phyloP scores from a whole-genome alignment of 73 alveolate species.

The Effrenium voratum region DNA sequence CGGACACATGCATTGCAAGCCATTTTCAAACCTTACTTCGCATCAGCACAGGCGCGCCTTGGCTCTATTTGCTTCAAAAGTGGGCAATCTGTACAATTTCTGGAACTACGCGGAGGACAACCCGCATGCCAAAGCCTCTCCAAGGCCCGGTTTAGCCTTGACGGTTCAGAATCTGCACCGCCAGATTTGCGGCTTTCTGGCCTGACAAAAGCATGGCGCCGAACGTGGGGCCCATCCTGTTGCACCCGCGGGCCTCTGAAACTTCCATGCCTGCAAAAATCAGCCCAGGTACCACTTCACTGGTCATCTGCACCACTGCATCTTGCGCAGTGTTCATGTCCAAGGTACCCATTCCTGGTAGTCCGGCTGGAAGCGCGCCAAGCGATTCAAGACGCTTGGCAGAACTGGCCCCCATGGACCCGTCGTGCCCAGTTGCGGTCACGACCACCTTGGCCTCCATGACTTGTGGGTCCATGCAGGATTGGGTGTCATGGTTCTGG shows the following conservation, averaged over 20 bases:
- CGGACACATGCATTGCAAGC: too few species aligned
- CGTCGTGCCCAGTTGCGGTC: conserved; percentile 85
- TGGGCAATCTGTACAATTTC: too few species aligned
- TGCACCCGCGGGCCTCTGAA: conserved; percentile 92
- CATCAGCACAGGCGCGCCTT: too few species aligned
- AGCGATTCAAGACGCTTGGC: conserved; percentile 76
- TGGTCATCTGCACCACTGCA: conserved; percentile 84
- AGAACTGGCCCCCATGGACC: conserved; percentile 91
- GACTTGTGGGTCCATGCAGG: conserved; percentile 94
- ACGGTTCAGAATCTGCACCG: conserved; percentile 78
- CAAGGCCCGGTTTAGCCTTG: not conserved
- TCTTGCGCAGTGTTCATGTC: conserved; percentile 93
- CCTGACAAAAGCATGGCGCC: conserved; percentile 93
- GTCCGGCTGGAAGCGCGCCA: conserved; percentile 58
- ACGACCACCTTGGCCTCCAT: conserved; percentile 93
- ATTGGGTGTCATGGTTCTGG: conserved; percentile 86
- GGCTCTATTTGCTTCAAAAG: too few species aligned
- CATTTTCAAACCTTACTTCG: too few species aligned
- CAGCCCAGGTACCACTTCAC: conserved; percentile 90
- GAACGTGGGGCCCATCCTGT: conserved; percentile 94
- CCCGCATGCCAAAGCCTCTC: too few species aligned
- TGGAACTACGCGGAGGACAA: too few species aligned
- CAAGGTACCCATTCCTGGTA: conserved; percentile 79
- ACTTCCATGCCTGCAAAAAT: conserved; percentile 92
- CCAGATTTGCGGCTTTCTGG: conserved; percentile 92